These are phyloP conservation scores for Ascochyta pisi DNA, from an alignment of 2,329 filamentous ascomycete genomes.

Conservation along the genomic window DNA sequence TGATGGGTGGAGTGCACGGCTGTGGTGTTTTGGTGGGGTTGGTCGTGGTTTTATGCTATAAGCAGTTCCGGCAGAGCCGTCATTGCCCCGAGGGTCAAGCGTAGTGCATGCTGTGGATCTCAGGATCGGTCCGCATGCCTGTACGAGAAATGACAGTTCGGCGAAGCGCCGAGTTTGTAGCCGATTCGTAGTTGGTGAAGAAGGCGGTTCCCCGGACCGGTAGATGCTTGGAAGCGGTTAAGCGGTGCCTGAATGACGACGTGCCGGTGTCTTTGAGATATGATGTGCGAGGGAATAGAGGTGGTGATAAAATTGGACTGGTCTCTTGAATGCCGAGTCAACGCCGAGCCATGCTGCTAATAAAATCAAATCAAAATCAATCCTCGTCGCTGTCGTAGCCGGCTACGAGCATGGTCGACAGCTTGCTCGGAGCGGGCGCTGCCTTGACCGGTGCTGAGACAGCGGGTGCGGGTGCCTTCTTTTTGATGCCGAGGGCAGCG, in stretches of 20 bases:
- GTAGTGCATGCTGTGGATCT: not conserved
- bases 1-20: not conserved
- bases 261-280: not conserved
- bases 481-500: slow-evolving; percentile 80
- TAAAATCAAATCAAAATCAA: not conserved
- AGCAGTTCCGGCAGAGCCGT: too few relatives aligned
- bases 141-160: slow-evolving; percentile 3
- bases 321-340: slow-evolving; percentile 1
- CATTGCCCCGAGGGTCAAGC: slow-evolving; percentile 2
- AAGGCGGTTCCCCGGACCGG: slow-evolving; percentile 9
- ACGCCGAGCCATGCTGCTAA: not conserved
- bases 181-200: not conserved
- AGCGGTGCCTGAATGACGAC: not conserved
- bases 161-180: not conserved
- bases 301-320: slow-evolving; percentile 1
- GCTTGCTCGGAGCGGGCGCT: slow-evolving; percentile 24
- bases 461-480: slow-evolving; percentile 31
- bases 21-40: not conserved
- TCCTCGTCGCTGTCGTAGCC: slow-evolving; percentile 40
- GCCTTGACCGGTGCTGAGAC: slow-evolving; percentile 17
- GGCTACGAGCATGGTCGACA: slow-evolving; percentile 35
- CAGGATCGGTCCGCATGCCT: not conserved
- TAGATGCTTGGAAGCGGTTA: too few relatives aligned
- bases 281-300: not conserved
- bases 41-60: not conserved